Evolutionary conservation across 495 filamentous ascomycete genomes (phyloP), one percentile per base, ranked within the genome.

Genomic region (Penicillium lagena): DNA sequence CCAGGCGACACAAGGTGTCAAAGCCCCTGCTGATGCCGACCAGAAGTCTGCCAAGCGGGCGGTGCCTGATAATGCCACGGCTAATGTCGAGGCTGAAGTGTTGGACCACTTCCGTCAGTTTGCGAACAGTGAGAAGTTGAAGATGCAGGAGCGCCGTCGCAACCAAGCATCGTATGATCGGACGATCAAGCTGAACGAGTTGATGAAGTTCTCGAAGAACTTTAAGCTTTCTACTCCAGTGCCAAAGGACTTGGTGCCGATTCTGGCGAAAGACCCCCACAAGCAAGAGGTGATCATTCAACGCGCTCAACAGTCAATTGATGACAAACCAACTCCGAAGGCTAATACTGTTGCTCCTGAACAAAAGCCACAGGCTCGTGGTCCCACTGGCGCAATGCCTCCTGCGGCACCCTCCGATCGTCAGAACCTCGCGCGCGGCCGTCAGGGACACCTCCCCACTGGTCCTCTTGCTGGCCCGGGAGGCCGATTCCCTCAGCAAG

Each of bases 151-250:
- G 58, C 80, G 79, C 14, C 88, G 85, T 47, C 81, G 83, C 22
- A 87, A 79, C 46, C 71, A 79, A 39, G 76, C 71, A 7, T 72
- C 74, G 10, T 71, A 81, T 41, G 85, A 96, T 52, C 93, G 94
- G 58, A 86, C 86, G 47, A 76, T 90, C 51, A 96, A 94, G 68
- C 61, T 99, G 43, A 90, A 86, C 46, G 93, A 99, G 57, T 68
- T 99, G 45, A 90, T 90, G 77, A 95, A 89, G 51, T 99, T 99
- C 56, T 87, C 94, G 0, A 72, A 84, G 55, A 93, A 75, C 63
- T 99, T 99, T 73, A 96, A 96, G 64, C 78, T 99, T 1, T 78
- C 82, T 9, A 95, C 89, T 1, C 89, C 89, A 9, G 89, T 99
- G 8, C 93, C 93, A 7, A 81, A 80, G 47, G 93, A 99, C 64